These are phyloP conservation scores for Telopea speciosissima DNA, from an alignment of 177 flowering plant genomes.

Conservation along the genomic window DNA sequence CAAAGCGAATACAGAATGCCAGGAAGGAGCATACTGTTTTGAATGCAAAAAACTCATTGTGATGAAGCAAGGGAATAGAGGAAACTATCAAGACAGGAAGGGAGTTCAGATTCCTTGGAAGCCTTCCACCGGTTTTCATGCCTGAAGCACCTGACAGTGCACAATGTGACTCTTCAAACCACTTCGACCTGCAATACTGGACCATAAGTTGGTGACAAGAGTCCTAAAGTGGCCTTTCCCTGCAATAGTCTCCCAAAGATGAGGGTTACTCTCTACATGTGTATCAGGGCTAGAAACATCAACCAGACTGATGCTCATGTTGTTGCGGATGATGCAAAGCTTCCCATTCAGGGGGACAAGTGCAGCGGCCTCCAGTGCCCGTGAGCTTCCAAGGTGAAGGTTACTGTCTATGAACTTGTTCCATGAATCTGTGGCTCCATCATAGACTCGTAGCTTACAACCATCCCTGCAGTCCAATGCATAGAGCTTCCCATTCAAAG, in stretches of 20 bases:
- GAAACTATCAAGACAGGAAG: conserved; percentile 7
- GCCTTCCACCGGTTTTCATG: conserved; percentile 20
- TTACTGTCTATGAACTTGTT: not conserved
- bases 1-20: not conserved
- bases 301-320: conserved; percentile 17
- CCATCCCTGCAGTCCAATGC: conserved; percentile 55
- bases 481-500: conserved; percentile 43
- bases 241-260: conserved; percentile 53
- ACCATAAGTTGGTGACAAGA: not conserved
- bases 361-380: conserved; percentile 36
- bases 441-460: conserved; percentile 50
- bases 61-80: not conserved
- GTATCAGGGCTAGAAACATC: conserved; percentile 44
- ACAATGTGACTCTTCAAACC: conserved; percentile 12
- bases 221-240: conserved; percentile 41
- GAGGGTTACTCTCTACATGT: conserved; percentile 35
- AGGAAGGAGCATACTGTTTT: not conserved
- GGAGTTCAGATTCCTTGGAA: conserved; percentile 2
- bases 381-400: conserved; percentile 48
- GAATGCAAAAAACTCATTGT: conserved; percentile 1
- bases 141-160: conserved; percentile 21
- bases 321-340: not conserved
- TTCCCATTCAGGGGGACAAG: not conserved
- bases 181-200: conserved; percentile 29
- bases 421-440: conserved; percentile 16